phyloP scores from a whole-genome alignment of 345 rosid genomes.

The Salix purpurea region DNA sequence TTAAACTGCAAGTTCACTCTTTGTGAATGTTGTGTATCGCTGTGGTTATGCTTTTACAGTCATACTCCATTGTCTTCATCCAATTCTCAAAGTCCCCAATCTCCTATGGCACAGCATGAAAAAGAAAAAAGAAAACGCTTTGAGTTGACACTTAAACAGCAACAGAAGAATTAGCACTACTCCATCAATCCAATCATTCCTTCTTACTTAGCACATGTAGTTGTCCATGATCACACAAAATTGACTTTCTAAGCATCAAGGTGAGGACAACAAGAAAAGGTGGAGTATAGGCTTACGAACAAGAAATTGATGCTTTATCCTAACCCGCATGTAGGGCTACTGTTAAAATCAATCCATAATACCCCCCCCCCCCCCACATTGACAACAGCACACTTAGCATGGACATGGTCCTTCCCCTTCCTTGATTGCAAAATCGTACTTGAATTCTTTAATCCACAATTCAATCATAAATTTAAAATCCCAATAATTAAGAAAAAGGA shows the following conservation, averaged over 20 bases:
- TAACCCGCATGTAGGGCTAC: too few relatives aligned
- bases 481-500: background rate
- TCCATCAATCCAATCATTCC: background rate
- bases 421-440: too few relatives aligned
- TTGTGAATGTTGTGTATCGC: conserved; percentile 70
- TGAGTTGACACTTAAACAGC: background rate
- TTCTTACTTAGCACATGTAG: background rate
- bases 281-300: too few relatives aligned
- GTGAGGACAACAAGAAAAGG: background rate
- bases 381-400: background rate
- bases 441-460: background rate
- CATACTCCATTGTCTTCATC: conserved; percentile 93
- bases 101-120: conserved; percentile 39
- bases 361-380: too few relatives aligned
- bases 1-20: background rate
- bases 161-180: background rate
- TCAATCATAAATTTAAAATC: background rate
- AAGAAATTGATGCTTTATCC: too few relatives aligned
- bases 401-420: background rate
- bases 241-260: background rate
- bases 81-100: conserved; percentile 95
- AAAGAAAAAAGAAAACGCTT: background rate
- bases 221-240: background rate
- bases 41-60: conserved; percentile 68
- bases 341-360: too few relatives aligned